Evolutionary conservation across 192 early-diverging fungal genomes (phyloP).

Genomic region (Funneliformis mosseae): DNA sequence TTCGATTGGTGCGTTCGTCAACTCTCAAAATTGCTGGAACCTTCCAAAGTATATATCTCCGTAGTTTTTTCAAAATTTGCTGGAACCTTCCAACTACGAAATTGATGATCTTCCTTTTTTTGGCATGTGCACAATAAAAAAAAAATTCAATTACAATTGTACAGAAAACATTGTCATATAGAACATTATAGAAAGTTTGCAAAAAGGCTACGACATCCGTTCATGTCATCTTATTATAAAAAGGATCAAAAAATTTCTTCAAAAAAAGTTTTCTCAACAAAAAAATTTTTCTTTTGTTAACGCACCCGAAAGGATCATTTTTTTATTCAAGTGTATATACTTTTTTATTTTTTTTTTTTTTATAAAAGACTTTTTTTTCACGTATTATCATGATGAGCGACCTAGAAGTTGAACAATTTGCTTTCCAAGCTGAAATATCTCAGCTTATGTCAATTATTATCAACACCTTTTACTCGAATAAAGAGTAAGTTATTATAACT

Average conservation of each 20-base stretch:
- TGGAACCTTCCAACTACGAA: conserved; percentile 27
- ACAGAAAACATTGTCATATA: conserved; percentile 13
- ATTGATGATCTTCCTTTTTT: conserved; percentile 5
- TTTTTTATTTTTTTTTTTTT: too few relatives aligned
- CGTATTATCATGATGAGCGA: not conserved
- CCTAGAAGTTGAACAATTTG: conserved; percentile 34
- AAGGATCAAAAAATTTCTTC: too few relatives aligned
- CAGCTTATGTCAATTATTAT: conserved; percentile 99
- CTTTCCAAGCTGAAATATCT: conserved; percentile 98
- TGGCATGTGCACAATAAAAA: too few relatives aligned
- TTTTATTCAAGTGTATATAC: not conserved
- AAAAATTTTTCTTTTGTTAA: not conserved
- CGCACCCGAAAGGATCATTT: not conserved
- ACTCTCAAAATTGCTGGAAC: conserved; percentile 34
- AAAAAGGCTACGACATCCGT: conserved; percentile 1
- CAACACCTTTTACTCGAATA: conserved; percentile 99
- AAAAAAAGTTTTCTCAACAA: not conserved
- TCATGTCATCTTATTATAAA: too few relatives aligned
- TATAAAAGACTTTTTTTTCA: not conserved
- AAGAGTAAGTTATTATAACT: too few relatives aligned
- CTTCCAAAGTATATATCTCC: conserved; percentile 9
- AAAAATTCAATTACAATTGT: not conserved
- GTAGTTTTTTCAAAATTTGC: conserved; percentile 26
- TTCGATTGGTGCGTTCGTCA: too few relatives aligned
- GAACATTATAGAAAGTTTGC: conserved; percentile 27